A percentile compares a stretch with the other conserved stretches of the same genome.
Evolutionary conservation across 2,329 filamentous ascomycete species (phyloP).

Genomic region (Ilyonectria mors-panacis): DNA sequence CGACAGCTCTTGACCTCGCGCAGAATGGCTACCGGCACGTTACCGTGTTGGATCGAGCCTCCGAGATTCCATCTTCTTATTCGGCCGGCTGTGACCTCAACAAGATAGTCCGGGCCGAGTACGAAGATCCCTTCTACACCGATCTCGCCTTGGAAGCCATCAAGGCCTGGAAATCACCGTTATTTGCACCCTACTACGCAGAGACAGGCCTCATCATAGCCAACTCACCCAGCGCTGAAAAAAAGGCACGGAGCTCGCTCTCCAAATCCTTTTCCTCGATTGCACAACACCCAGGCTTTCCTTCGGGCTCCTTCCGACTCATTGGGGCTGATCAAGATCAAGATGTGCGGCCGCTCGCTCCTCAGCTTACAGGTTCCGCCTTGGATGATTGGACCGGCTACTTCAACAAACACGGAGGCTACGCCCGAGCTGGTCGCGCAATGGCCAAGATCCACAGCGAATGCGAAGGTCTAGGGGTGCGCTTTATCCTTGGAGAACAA

Average conservation of each 20-base stretch:
- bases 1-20: conserved; percentile 47
- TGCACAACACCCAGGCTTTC: conserved; percentile 57
- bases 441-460: conserved; percentile 62
- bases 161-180: conserved; percentile 62
- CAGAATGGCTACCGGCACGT: conserved; percentile 51
- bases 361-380: conserved; percentile 60
- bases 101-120: conserved; percentile 73
- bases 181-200: conserved; percentile 66
- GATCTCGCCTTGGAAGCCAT: conserved; percentile 68
- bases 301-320: conserved; percentile 52
- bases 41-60: conserved; percentile 51
- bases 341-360: conserved; percentile 51
- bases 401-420: conserved; percentile 69
- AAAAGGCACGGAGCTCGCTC: conserved; percentile 62
- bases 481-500: conserved; percentile 54
- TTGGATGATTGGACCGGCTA: conserved; percentile 71
- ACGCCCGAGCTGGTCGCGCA: conserved; percentile 68
- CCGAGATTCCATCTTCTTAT: conserved; percentile 28
- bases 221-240: conserved; percentile 61
- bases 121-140: conserved; percentile 70
- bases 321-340: conserved; percentile 60
- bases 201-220: conserved; percentile 59
- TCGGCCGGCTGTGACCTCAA: conserved; percentile 73
- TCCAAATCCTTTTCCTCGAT: conserved; percentile 50
- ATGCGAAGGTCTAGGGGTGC: conserved; percentile 55